A percentile compares a stretch with the other conserved stretches of the same genome.
phyloP scores from a whole-genome alignment of 805 yeast genomes.

The Cyberlindnera nakhonratchasimensis region DNA sequence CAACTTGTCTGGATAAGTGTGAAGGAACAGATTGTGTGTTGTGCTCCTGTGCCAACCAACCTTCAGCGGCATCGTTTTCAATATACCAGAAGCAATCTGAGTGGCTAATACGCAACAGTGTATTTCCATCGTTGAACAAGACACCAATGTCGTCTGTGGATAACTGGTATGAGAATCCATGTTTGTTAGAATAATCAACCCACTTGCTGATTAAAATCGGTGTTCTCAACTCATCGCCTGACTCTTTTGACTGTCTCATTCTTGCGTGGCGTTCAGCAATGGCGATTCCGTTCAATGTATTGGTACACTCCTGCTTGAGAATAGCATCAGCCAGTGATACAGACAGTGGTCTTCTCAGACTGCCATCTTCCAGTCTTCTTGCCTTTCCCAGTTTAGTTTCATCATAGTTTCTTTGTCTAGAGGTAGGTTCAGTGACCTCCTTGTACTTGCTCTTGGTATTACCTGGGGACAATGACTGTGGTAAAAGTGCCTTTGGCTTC shows the following conservation, averaged over 20 bases:
- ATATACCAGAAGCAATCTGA: conserved; percentile 65
- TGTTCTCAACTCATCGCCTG: conserved; percentile 30
- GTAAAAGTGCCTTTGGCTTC: conserved; percentile 66
- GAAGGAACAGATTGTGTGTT: conserved; percentile 41
- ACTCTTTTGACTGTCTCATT: conserved; percentile 29
- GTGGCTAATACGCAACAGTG: conserved; percentile 69
- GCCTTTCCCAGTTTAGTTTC: conserved; percentile 35
- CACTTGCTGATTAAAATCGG: conserved; percentile 86
- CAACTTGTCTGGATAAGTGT: conserved; percentile 63
- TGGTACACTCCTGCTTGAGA: conserved; percentile 43
- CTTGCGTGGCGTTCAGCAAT: conserved; percentile 44
- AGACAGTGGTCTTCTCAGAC: conserved; percentile 20
- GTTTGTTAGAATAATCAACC: conserved; percentile 96
- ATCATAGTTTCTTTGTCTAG: conserved; percentile 25
- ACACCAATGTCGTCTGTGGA: conserved; percentile 91
- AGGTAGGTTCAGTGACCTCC: conserved; percentile 40
- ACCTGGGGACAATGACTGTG: conserved; percentile 89
- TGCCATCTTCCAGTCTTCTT: conserved; percentile 39
- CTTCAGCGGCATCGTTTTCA: conserved; percentile 43
- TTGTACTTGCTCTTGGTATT: conserved; percentile 85
- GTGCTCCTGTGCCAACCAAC: conserved; percentile 53
- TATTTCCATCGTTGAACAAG: conserved; percentile 78
- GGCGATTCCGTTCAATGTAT: conserved; percentile 42
- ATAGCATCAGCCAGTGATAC: conserved; percentile 25
- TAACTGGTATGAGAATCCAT: conserved; percentile 91